These are phyloP conservation scores for Pichia paraexigua DNA, from an alignment of 805 yeast species.

Conservation along the genomic window DNA sequence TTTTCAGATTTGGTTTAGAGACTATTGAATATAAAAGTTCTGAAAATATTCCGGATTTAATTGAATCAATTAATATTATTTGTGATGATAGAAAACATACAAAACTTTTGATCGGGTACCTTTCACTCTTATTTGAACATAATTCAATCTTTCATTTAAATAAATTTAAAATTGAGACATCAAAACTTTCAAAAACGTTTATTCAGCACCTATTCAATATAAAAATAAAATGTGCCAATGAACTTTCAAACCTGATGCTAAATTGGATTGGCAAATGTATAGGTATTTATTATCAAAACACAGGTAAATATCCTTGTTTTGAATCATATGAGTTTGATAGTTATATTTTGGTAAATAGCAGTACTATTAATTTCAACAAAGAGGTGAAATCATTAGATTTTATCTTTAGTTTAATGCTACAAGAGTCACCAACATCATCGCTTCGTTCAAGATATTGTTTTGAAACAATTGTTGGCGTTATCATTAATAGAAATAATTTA, in stretches of 20 bases:
- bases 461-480: conserved; percentile 35
- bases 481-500: conserved; percentile 25
- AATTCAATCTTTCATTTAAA: not conserved
- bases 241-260: conserved; percentile 13
- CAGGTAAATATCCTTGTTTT: conserved; percentile 19
- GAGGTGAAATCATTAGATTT: conserved; percentile 22
- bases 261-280: conserved; percentile 29
- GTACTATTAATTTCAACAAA: conserved; percentile 13
- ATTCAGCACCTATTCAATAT: conserved; percentile 18
- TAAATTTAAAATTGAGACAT: not conserved
- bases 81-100: not conserved
- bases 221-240: conserved; percentile 6
- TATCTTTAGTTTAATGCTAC: conserved; percentile 23
- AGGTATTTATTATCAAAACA: conserved; percentile 22
- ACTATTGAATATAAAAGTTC: not conserved
- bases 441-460: conserved; percentile 23
- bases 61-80: not conserved
- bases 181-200: not conserved
- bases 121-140: conserved; percentile 2
- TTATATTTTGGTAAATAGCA: conserved; percentile 8
- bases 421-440: conserved; percentile 12
- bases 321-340: conserved; percentile 16
- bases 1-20: not conserved
- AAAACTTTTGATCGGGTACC: not conserved
- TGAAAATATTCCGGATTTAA: not conserved